Percentiles rank a stretch among this genome's conserved stretches.
These are phyloP conservation scores for Chloranthus sessilifolius DNA, from an alignment of 164 flowering plant genomes.

Conservation along the genomic window DNA sequence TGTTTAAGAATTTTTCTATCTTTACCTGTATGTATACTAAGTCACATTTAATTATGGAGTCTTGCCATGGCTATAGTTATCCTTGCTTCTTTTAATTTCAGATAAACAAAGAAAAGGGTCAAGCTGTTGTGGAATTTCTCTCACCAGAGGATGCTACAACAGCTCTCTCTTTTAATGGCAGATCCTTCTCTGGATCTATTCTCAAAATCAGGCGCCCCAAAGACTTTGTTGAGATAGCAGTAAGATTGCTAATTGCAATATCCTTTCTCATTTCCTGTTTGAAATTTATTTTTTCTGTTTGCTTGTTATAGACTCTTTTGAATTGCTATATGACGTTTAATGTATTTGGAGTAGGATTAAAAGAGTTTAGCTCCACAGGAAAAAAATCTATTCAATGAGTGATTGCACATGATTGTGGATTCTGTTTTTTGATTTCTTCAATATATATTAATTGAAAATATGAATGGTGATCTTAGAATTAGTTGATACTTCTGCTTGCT, in stretches of 20 bases:
- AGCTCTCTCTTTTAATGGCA: constrained; percentile 80
- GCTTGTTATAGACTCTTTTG: not conserved
- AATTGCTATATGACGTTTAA: not conserved
- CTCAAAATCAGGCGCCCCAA: constrained; percentile 87
- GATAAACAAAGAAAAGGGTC: constrained; percentile 83
- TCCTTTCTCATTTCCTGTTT: constrained; percentile 11
- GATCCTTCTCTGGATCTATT: constrained; percentile 49
- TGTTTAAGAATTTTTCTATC: no score
- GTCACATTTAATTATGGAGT: not conserved
- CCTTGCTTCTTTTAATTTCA: constrained; percentile 21
- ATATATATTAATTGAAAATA: no score
- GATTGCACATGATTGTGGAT: no score
- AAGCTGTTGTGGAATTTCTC: constrained; percentile 89
- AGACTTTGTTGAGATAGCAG: constrained; percentile 68
- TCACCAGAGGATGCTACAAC: constrained; percentile 90
- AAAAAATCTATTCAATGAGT: no score
- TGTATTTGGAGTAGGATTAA: no score
- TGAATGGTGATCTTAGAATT: no score
- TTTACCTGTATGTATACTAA: not conserved
- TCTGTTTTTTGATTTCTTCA: no score
- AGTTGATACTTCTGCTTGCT: no score
- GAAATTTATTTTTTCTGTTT: not conserved
- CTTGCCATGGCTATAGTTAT: not conserved
- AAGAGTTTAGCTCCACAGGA: no score
- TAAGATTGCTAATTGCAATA: constrained; percentile 44